phyloP scores from a whole-genome alignment of 208 protist species.

The Zelonia costaricensis region DNA sequence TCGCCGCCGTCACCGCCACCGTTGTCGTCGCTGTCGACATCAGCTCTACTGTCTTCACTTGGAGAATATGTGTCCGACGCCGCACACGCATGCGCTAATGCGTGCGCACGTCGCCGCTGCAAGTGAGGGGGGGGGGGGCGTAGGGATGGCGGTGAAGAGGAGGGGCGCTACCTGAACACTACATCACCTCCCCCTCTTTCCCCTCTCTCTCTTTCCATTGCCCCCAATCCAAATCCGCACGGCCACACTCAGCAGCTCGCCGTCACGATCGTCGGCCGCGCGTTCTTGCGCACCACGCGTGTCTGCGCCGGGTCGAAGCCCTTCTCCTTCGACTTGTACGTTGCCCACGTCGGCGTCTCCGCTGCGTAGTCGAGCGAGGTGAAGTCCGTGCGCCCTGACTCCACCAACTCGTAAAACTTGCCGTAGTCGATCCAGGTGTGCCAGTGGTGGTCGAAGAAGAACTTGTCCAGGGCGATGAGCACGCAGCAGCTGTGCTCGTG shows the following conservation, averaged over 20 bases:
- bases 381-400: slow-evolving; percentile 49
- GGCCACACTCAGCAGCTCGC: slow-evolving; percentile 40
- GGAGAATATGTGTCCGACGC: neutral
- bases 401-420: slow-evolving; percentile 71
- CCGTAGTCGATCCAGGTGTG: slow-evolving; percentile 94
- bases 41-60: too few relatives aligned
- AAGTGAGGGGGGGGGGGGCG: too few relatives aligned
- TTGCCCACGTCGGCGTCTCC: slow-evolving; percentile 83
- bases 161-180: too few relatives aligned
- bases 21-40: neutral
- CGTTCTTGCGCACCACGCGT: slow-evolving; percentile 64
- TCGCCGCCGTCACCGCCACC: too few relatives aligned
- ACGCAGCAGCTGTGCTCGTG: slow-evolving; percentile 94
- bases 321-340: slow-evolving; percentile 70
- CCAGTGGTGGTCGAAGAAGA: slow-evolving; percentile 75
- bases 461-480: slow-evolving; percentile 87
- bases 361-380: slow-evolving; percentile 78
- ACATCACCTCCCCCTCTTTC: neutral
- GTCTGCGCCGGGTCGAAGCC: slow-evolving; percentile 91
- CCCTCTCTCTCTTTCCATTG: neutral
- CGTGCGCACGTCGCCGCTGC: too few relatives aligned
- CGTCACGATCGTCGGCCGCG: slow-evolving; percentile 39
- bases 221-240: neutral
- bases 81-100: neutral
- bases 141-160: too few relatives aligned